These are phyloP conservation scores for Malassezia globosa DNA, from an alignment of 1,284 basidiomycete species.

Conservation along the genomic window DNA sequence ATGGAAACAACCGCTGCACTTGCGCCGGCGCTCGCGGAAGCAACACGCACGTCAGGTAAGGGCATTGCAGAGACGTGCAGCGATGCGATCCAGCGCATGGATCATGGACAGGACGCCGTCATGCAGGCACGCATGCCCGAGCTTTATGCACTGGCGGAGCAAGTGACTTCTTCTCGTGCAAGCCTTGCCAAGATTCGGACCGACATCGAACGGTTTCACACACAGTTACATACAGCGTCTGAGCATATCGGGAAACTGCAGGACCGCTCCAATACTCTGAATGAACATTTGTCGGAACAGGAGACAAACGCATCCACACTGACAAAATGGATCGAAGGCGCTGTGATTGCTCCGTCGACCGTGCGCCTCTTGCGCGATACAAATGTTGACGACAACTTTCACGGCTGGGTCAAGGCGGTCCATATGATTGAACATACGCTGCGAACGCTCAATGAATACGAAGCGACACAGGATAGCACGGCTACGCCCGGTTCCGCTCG, in stretches of 20 bases:
- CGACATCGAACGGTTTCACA: constrained; percentile 57
- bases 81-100: background rate
- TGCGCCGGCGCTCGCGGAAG: constrained; percentile 7
- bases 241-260: constrained; percentile 91
- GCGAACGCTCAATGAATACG: constrained; percentile 51
- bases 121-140: background rate
- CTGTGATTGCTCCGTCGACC: constrained; percentile 70
- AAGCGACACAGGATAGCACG: background rate
- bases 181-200: constrained; percentile 13
- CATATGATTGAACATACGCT: constrained; percentile 67
- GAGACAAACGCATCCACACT: constrained; percentile 75
- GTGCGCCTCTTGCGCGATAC: constrained; percentile 72
- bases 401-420: constrained; percentile 64
- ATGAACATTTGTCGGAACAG: constrained; percentile 68
- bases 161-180: constrained; percentile 5
- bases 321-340: constrained; percentile 64
- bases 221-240: constrained; percentile 80
- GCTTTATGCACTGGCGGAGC: constrained; percentile 4
- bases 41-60: background rate
- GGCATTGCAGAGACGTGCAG: background rate
- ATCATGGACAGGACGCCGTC: background rate
- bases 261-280: constrained; percentile 74
- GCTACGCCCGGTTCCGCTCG: constrained; percentile 37
- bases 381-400: constrained; percentile 51
- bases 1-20: constrained; percentile 5